Conservation (phyloP, 176 grass and related monocot genomes). For the Cenchrus americanus region DNA sequence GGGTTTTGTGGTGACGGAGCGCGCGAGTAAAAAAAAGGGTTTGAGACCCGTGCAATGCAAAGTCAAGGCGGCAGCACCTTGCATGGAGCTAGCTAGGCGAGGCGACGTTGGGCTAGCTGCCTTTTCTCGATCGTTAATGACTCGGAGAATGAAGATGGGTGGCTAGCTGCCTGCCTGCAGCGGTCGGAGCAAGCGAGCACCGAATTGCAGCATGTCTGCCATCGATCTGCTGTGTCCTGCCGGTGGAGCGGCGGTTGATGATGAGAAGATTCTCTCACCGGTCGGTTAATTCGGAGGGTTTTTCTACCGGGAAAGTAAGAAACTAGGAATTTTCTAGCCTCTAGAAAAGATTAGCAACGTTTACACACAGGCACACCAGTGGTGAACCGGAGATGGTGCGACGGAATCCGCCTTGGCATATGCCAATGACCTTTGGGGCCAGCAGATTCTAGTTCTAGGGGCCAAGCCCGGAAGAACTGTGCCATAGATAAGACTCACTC, state of each 20-base stretch:
- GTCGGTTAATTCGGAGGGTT: background rate
- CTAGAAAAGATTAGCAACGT: background rate
- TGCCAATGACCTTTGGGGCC: background rate
- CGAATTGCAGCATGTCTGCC: background rate
- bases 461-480: background rate
- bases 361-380: background rate
- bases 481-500: slow-evolving; percentile 24
- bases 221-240: too few species aligned
- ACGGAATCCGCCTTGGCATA: slow-evolving; percentile 25
- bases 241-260: too few species aligned
- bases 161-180: background rate
- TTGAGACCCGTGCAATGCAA: slow-evolving; percentile 13
- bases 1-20: slow-evolving; percentile 24
- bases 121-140: background rate
- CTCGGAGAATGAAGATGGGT: background rate
- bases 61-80: background rate
- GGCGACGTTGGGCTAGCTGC: background rate
- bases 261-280: background rate
- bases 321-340: background rate
- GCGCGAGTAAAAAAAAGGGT: background rate
- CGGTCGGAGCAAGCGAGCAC: background rate
- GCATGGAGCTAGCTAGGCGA: background rate
- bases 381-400: background rate
- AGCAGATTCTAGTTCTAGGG: background rate
- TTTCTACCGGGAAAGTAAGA: background rate